Evolutionary conservation across 169 alveolate species (phyloP), one percentile per base, ranked within the genome.

Genomic region (Eimeria praecox): DNA sequence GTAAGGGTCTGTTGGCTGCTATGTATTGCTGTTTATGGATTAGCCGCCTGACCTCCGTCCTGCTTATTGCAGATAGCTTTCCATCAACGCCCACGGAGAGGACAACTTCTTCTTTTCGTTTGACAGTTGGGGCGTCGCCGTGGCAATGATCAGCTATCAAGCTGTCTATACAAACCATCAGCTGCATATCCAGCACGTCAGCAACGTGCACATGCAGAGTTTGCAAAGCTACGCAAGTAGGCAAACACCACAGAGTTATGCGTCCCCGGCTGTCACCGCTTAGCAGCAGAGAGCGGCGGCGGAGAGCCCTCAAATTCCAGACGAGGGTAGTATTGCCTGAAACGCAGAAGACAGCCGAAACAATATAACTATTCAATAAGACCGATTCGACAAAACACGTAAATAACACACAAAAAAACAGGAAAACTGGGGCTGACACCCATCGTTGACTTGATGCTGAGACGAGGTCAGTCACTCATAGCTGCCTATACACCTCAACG

Each of bases 181-280:
- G 69, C 75, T 92, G 92, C 42, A 92, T 44, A 54, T 92, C 89
- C 44, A 92, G 75, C 33, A 92, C 92, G 44, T 92, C 95, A 5
- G 95, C 95, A 10, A 87, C 92, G 75, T 92, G 95, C 44, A 92
- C 73, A 24, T 78, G 95, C 92, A 92, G 56, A 20, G 92, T 42
- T n/a, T 77, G 95, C 35, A 92, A 87, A 46, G 95, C 92, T 75
- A 92, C 95, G n/a, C 95, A 78, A 9, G 92, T n/a, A 33, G 95
- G 95, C 92, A 92, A 42, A 27, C 87, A 18, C 95, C 95, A 92
- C 14, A 92, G 42, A 9, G 95, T 92, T 52, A 92, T 89, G 38
- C 95, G 71, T 20, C 95, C 95, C 0, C 86, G 38, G 90, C 95
- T 92, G 95, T 92, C 95, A 16, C 92, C 95, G 49, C 95, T 92